phyloP scores from a whole-genome alignment of 139 green algal species.

The Marvania coccoides region DNA sequence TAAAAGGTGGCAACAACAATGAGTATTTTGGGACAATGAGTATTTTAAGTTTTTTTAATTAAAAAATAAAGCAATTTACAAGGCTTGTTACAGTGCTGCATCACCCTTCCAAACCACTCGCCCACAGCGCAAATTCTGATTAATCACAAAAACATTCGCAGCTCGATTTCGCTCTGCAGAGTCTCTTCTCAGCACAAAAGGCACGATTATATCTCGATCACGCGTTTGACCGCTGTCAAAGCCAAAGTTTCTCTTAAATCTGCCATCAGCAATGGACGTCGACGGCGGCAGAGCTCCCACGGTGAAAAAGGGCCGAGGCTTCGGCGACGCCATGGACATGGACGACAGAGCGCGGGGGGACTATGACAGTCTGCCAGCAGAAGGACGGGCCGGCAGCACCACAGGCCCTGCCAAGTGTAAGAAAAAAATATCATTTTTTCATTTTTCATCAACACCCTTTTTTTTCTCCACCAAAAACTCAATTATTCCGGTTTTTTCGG shows the following conservation, averaged over 20 bases:
- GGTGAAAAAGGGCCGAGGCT: neutral
- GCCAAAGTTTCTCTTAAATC: neutral
- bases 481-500: neutral
- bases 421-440: neutral
- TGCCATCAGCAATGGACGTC: neutral
- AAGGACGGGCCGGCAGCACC: neutral
- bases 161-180: neutral
- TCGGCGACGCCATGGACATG: neutral
- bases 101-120: too few relatives aligned
- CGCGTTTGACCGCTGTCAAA: neutral
- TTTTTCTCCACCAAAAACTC: neutral
- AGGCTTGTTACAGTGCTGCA: too few relatives aligned
- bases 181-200: neutral
- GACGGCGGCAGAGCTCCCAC: neutral
- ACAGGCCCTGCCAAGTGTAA: neutral
- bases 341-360: neutral
- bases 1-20: neutral
- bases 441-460: neutral
- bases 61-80: too few relatives aligned
- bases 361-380: neutral
- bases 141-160: neutral
- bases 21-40: neutral
- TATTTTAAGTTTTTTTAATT: too few relatives aligned
- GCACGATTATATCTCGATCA: neutral
- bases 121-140: too few relatives aligned